These are phyloP conservation scores for Colletotrichum falcatum DNA, from an alignment of 2,329 filamentous ascomycete species.

Conservation along the genomic window DNA sequence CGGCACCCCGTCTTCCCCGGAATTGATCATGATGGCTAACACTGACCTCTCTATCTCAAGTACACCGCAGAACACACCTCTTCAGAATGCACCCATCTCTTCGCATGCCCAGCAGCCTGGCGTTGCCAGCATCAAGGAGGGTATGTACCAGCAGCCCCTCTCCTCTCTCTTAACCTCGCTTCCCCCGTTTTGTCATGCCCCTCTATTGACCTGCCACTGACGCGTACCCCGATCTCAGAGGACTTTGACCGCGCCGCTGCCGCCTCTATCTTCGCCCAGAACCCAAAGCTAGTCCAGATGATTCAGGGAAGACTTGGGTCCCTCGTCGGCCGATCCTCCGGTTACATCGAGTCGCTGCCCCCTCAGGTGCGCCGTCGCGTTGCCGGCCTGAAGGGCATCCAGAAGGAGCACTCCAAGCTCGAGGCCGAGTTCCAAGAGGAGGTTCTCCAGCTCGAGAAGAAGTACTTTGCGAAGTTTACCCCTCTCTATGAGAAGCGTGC, in stretches of 20 bases:
- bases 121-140: slow-evolving; percentile 96
- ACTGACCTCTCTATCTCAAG: slow-evolving; percentile 58
- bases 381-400: slow-evolving; percentile 94
- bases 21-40: slow-evolving; percentile 40
- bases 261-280: slow-evolving; percentile 93
- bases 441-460: slow-evolving; percentile 98
- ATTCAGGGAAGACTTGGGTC: slow-evolving; percentile 96
- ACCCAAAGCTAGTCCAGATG: slow-evolving; percentile 95
- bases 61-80: slow-evolving; percentile 98
- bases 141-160: slow-evolving; percentile 65
- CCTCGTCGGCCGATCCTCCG: slow-evolving; percentile 93
- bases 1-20: background rate
- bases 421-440: slow-evolving; percentile 99
- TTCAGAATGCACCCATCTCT: slow-evolving; percentile 95
- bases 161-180: slow-evolving; percentile 1
- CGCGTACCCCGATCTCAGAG: slow-evolving; percentile 68
- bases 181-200: background rate
- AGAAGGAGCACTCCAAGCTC: slow-evolving; percentile 98
- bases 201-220: slow-evolving; percentile 44
- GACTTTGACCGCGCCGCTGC: slow-evolving; percentile 88
- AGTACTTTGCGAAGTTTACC: slow-evolving; percentile 99
- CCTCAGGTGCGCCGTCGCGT: slow-evolving; percentile 91
- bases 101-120: slow-evolving; percentile 97
- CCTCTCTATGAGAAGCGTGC: slow-evolving; percentile 96
- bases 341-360: slow-evolving; percentile 97